Evolutionary conservation across 768 basidiomycete species (phyloP).

Genomic region (Leccinum imitatum): DNA sequence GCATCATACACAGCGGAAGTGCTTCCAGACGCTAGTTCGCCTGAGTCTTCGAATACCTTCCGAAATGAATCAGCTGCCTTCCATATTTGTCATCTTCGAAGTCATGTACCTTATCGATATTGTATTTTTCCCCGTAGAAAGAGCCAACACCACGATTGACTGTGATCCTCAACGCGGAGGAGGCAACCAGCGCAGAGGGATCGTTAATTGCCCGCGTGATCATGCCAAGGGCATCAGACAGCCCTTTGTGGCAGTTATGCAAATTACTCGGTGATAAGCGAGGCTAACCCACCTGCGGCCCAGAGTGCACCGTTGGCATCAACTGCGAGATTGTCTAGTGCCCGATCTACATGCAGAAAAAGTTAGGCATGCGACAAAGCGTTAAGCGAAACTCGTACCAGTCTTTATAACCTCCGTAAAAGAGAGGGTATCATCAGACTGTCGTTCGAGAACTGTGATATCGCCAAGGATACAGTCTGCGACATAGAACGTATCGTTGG

Average conservation of each 20-base stretch:
- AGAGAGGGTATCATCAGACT: constrained; percentile 57
- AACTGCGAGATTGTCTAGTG: constrained; percentile 60
- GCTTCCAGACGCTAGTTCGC: constrained; percentile 51
- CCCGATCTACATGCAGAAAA: constrained; percentile 38
- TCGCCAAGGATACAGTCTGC: constrained; percentile 44
- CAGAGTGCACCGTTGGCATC: constrained; percentile 61
- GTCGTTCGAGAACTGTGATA: constrained; percentile 54
- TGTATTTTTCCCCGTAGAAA: constrained; percentile 61
- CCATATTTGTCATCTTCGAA: neutral
- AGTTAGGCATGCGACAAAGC: constrained; percentile 4
- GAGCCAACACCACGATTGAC: constrained; percentile 50
- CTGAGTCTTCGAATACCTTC: constrained; percentile 70
- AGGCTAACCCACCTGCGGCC: constrained; percentile 49
- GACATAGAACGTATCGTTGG: constrained; percentile 66
- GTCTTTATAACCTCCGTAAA: constrained; percentile 51
- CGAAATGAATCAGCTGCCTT: constrained; percentile 7
- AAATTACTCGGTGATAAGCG: neutral
- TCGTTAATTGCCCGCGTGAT: constrained; percentile 42
- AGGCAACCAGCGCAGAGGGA: constrained; percentile 42
- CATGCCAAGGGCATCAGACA: constrained; percentile 41
- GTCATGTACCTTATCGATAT: constrained; percentile 50
- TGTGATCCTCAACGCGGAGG: constrained; percentile 51
- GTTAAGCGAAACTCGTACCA: constrained; percentile 38
- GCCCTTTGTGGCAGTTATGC: constrained; percentile 30
- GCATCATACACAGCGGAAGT: constrained; percentile 61